Conservation (phyloP, 2,329 filamentous ascomycete species). For the Sclerotinia spermophila region DNA sequence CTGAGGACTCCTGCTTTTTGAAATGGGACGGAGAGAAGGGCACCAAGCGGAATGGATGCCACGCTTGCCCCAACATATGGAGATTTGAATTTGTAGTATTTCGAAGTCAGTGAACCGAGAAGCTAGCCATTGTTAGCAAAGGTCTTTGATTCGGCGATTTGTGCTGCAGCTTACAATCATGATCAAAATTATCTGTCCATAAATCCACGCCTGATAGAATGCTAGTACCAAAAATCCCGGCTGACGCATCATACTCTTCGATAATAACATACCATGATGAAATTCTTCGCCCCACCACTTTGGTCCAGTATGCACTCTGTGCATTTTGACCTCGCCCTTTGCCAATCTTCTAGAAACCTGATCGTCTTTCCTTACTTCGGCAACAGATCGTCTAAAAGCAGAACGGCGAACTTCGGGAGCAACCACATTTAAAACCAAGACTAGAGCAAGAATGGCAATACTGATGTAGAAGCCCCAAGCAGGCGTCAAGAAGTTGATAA, state of each 20-base stretch:
- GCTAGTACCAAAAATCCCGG: constrained; percentile 69
- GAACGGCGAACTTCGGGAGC: constrained; percentile 70
- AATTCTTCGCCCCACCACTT: constrained; percentile 76
- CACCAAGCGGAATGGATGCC: constrained; percentile 63
- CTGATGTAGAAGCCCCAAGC: constrained; percentile 75
- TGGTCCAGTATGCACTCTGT: constrained; percentile 67
- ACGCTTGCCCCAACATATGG: constrained; percentile 65
- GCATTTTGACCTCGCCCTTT: constrained; percentile 72
- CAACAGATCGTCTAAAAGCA: constrained; percentile 63
- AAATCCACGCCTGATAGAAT: constrained; percentile 74
- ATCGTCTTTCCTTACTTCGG: constrained; percentile 56
- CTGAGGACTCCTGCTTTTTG: constrained; percentile 69
- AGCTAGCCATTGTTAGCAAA: constrained; percentile 41
- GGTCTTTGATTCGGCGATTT: constrained; percentile 20
- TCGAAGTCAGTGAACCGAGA: constrained; percentile 67
- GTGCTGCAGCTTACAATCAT: constrained; percentile 54
- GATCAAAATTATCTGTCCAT: constrained; percentile 69
- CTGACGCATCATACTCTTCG: constrained; percentile 67
- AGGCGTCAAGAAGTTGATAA: constrained; percentile 62
- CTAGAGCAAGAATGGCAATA: constrained; percentile 61
- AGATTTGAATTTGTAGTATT: constrained; percentile 61
- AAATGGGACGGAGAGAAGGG: constrained; percentile 66
- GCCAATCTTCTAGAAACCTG: constrained; percentile 57
- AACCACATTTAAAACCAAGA: constrained; percentile 66
- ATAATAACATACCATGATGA: constrained; percentile 64